Evolutionary conservation across 2,329 filamentous ascomycete species (phyloP).

Genomic region (Chaetomiaceae sp.): DNA sequence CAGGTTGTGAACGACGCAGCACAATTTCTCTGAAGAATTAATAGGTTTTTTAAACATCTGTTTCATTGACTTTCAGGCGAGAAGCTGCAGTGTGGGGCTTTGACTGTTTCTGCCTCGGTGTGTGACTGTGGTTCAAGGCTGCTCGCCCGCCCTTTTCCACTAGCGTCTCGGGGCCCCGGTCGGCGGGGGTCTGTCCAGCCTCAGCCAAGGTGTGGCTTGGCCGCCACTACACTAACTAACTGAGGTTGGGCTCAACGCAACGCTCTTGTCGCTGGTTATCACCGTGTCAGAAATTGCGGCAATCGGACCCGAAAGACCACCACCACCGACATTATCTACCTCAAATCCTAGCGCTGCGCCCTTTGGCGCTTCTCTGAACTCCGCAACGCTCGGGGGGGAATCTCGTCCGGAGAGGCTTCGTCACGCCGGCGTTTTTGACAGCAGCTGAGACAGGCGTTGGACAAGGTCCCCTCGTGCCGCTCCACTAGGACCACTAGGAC

Average conservation of each 20-base stretch:
- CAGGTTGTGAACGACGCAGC: too few relatives aligned
- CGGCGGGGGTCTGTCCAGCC: neutral
- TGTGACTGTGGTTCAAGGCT: neutral
- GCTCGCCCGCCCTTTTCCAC: neutral
- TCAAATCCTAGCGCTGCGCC: neutral
- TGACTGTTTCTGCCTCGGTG: neutral
- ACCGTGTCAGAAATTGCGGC: neutral
- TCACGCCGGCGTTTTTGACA: neutral
- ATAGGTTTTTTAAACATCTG: too few relatives aligned
- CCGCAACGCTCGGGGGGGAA: neutral
- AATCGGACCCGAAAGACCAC: neutral
- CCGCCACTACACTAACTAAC: too few relatives aligned
- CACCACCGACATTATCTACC: neutral
- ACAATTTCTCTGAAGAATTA: too few relatives aligned
- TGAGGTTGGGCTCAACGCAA: constrained; percentile 1
- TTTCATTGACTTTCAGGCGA: too few relatives aligned
- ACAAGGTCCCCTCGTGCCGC: neutral
- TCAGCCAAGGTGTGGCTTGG: constrained; percentile 10
- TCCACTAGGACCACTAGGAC: neutral
- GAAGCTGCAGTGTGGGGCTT: too few relatives aligned
- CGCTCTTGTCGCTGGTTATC: neutral
- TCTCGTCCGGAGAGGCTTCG: neutral
- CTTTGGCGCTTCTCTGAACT: neutral
- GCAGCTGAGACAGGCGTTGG: neutral
- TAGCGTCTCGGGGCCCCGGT: neutral